Percentiles rank a stretch among this genome's conserved stretches.
These are phyloP conservation scores for Whalleya microplaca DNA, from an alignment of 2,329 filamentous ascomycete species.

Conservation along the genomic window DNA sequence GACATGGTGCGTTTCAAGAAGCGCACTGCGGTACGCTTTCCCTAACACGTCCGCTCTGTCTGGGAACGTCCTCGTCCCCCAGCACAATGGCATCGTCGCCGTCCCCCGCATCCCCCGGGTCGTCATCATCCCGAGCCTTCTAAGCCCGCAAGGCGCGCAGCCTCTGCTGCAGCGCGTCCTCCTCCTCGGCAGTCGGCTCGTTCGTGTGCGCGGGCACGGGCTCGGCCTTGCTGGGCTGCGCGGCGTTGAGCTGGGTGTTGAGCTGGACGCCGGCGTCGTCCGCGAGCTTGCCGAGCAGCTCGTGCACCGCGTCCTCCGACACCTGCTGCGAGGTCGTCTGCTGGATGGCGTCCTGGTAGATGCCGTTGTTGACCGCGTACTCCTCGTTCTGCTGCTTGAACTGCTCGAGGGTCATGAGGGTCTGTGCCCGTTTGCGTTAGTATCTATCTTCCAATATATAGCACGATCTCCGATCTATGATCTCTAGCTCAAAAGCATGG, in stretches of 20 bases:
- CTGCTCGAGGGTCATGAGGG: conserved; percentile 63
- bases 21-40: background rate
- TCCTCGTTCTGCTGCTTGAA: conserved; percentile 67
- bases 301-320: conserved; percentile 83
- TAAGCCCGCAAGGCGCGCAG: conserved; percentile 59
- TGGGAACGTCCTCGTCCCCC: background rate
- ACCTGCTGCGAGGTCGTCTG: conserved; percentile 75
- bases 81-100: background rate
- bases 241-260: conserved; percentile 69
- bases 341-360: conserved; percentile 85
- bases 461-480: too few relatives aligned
- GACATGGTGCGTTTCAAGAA: background rate
- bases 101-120: background rate
- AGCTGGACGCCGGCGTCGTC: conserved; percentile 88
- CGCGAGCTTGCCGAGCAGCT: conserved; percentile 81
- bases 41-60: background rate
- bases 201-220: conserved; percentile 53
- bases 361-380: conserved; percentile 67
- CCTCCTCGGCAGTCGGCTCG: conserved; percentile 76
- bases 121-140: conserved; percentile 9
- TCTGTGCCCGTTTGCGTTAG: conserved; percentile 39
- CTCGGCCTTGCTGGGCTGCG: conserved; percentile 60
- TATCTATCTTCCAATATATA: background rate
- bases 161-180: conserved; percentile 72
- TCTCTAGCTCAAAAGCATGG: too few relatives aligned